Base-by-base conservation (phyloP, 2,329 filamentous ascomycete genomes). In the Leptoxyphium fumago region DNA sequence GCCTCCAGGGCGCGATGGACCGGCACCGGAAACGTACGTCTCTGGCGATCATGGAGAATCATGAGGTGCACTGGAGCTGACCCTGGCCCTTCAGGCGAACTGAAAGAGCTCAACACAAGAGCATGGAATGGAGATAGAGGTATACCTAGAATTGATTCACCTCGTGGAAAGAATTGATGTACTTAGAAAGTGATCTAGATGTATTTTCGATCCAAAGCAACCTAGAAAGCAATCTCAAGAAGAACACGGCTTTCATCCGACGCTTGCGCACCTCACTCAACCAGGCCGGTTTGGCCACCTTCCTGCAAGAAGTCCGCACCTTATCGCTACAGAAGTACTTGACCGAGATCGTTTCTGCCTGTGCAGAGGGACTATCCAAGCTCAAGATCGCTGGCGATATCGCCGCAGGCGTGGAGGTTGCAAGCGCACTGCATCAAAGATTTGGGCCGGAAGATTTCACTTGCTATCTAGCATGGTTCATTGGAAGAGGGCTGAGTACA, bases 171-270 rank as follows among this genome's bases (percentile, higher is more conserved):
- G 29, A 39, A 43, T 13, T 45, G 26, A 39, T 14, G 17, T 14
- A 45, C 48, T 57, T 40, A 60, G 44, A 54, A 53, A 49, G 40
- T n/a, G 29, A 42, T 39, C 29, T 52, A 93, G 87, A 84, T 69
- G 68, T 93, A 49, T 86, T 93, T 58, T 66, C 77, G 43, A 79
- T 91, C 54, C 80, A 77, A 63, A 75, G 76, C 59, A 82, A 84
- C 28, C 80, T 96, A 58, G 89, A 96, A 64, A 94, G 89, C 43
- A 91, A 88, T 42, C 73, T 96, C 63, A 95, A 94, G 69, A 96
- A 95, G 71, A 96, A 96, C 58, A 96, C 89, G 3, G 87, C 88
- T 52, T 95, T 96, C 64, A 96, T 96, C 61, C 95, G 94, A 67
- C 85, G 89, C 58, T 73, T 96, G 45, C 84, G 89, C 55, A 95